Percentiles rank a stretch among this genome's conserved stretches.
These are phyloP conservation scores for Malus domestica DNA, from an alignment of 306 rosid species.

Conservation along the genomic window DNA sequence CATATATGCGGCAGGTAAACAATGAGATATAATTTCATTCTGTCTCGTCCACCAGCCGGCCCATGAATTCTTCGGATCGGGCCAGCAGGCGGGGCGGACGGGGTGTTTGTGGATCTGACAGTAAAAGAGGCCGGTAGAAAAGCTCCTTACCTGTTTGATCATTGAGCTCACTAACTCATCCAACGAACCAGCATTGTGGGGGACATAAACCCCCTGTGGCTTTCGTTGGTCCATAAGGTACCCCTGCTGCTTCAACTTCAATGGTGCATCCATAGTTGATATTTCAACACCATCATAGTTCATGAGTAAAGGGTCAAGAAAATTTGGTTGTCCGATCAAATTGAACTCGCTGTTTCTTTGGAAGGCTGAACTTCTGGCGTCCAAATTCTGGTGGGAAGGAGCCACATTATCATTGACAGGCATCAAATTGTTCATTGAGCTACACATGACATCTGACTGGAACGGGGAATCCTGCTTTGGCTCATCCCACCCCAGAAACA, in stretches of 20 bases:
- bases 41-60: too few species aligned
- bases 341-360: constrained; percentile 39
- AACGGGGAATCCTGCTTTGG: constrained; percentile 42
- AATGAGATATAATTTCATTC: neutral
- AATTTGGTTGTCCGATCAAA: constrained; percentile 15
- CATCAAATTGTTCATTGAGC: constrained; percentile 42
- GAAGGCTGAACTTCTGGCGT: constrained; percentile 24
- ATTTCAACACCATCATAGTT: constrained; percentile 39
- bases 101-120: neutral
- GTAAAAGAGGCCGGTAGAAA: neutral
- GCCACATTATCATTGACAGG: constrained; percentile 43
- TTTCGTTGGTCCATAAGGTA: constrained; percentile 44
- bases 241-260: constrained; percentile 32
- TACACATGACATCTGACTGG: constrained; percentile 33
- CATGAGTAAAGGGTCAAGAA: constrained; percentile 34
- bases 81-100: too few species aligned
- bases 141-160: constrained; percentile 64
- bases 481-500: constrained; percentile 58
- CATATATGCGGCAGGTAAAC: neutral
- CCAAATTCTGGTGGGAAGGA: constrained; percentile 32
- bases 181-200: constrained; percentile 62
- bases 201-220: constrained; percentile 33
- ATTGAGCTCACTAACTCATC: constrained; percentile 66
- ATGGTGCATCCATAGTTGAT: constrained; percentile 26
- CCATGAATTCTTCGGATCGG: too few species aligned